Evolutionary conservation across 352 stramenopile species (phyloP).

Genomic region (Phytopythium oedochilum): DNA sequence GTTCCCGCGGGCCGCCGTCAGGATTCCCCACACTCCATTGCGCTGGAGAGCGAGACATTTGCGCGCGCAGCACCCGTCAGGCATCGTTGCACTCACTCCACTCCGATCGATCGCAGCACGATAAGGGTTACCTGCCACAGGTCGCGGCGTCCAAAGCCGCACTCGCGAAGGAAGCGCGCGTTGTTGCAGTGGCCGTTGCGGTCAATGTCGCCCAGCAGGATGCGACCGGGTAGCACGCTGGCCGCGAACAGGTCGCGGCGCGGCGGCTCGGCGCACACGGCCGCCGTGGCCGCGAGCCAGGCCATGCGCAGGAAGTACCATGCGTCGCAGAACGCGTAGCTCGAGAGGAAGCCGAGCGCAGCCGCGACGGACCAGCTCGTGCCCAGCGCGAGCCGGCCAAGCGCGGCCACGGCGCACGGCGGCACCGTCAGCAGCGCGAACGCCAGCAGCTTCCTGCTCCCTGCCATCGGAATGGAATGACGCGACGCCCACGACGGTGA

Average conservation of each 20-base stretch:
- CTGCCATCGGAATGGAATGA: slow-evolving; percentile 11
- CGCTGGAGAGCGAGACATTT: slow-evolving; percentile 14
- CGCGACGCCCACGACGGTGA: not conserved
- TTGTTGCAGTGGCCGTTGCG: slow-evolving; percentile 88
- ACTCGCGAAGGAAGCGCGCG: slow-evolving; percentile 79
- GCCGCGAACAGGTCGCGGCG: slow-evolving; percentile 45
- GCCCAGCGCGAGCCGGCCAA: slow-evolving; percentile 20
- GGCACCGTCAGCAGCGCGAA: slow-evolving; percentile 44
- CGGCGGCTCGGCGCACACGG: slow-evolving; percentile 13
- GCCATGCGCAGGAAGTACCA: slow-evolving; percentile 80
- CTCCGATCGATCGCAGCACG: too few relatives aligned
- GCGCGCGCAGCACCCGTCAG: slow-evolving; percentile 6
- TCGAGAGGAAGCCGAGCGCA: slow-evolving; percentile 31
- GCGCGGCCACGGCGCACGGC: slow-evolving; percentile 24
- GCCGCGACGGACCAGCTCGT: slow-evolving; percentile 19
- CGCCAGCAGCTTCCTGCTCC: slow-evolving; percentile 34
- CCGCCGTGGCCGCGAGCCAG: slow-evolving; percentile 15
- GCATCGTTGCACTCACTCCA: too few relatives aligned
- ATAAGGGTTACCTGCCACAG: slow-evolving; percentile 89
- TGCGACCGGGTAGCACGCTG: slow-evolving; percentile 37
- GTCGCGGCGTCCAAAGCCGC: slow-evolving; percentile 68
- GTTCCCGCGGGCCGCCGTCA: slow-evolving; percentile 54
- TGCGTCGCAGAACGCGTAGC: slow-evolving; percentile 65
- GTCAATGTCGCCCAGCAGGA: slow-evolving; percentile 69
- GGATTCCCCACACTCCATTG: slow-evolving; percentile 72